Base-by-base conservation (phyloP, 2,329 filamentous ascomycete genomes). In the Raffaelea albimanens region DNA sequence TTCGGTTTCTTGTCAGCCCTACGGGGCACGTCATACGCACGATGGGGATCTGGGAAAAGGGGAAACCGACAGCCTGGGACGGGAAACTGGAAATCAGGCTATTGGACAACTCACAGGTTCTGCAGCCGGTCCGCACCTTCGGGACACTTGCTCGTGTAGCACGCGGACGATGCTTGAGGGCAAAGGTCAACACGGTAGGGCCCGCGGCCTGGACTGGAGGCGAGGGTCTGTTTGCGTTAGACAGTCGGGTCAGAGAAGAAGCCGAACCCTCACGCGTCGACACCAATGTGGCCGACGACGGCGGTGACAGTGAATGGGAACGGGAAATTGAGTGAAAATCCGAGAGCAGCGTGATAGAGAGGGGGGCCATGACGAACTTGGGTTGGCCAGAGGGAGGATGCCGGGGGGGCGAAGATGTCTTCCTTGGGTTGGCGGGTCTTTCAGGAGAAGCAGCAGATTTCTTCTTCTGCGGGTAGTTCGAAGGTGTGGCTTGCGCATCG, bases 61-160 rank as follows among this genome's bases (percentile, higher is more conserved):
- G n/a, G n/a, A n/a, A n/a, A n/a, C n/a, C n/a, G n/a, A n/a, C n/a
- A n/a, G n/a, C n/a, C n/a, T n/a, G n/a, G n/a, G n/a, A n/a, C n/a
- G n/a, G n/a, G n/a, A n/a, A n/a, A n/a, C n/a, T n/a, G n/a, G n/a
- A n/a, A n/a, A n/a, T n/a, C n/a, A n/a, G n/a, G n/a, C 18, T 7
- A 8, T 14, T 13, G 25, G 19, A 18, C 23, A 23, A 53, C 53
- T 43, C 20, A 63, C 50, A 61, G 53, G 44, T 63, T 58, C 44
- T 59, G 60, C 29, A 57, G 44, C 48, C 54, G 47, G 21, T 52
- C 46, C 44, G 64, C 53, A 55, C 55, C 40, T 55, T 56, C 14
- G 55, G 55, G 18, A 49, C 58, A 11, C 52, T 65, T 46, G 61
- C 58, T 21, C 63, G 56, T 2, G 55, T 61, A 18, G 57, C 58